These are phyloP conservation scores for Nosema muscidifuracis DNA, from an alignment of 371 early-diverging fungal genomes.

Conservation along the genomic window DNA sequence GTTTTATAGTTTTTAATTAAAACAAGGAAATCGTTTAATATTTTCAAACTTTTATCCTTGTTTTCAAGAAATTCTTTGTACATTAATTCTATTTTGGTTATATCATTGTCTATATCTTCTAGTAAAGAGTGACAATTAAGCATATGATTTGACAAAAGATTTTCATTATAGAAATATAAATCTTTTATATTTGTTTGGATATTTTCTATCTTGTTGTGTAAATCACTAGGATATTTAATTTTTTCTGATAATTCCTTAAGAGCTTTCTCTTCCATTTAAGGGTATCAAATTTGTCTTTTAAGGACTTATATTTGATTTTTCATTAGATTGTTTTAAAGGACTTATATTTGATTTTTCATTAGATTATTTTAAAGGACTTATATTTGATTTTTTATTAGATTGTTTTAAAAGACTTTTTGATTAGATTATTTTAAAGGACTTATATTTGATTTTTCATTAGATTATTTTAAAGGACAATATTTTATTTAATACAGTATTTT, in stretches of 20 bases:
- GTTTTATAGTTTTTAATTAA: conserved; percentile 44
- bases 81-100: conserved; percentile 16
- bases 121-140: conserved; percentile 19
- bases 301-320: neutral
- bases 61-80: conserved; percentile 16
- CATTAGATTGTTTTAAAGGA: no score
- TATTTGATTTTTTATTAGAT: no score
- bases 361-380: no score
- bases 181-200: conserved; percentile 18
- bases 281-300: neutral
- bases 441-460: no score
- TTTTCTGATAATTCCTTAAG: conserved; percentile 40
- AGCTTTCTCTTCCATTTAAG: conserved; percentile 36
- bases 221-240: conserved; percentile 51
- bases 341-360: no score
- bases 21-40: conserved; percentile 31
- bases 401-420: no score
- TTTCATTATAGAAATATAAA: conserved; percentile 19
- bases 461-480: no score
- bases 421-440: no score
- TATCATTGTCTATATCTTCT: conserved; percentile 12
- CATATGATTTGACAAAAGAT: conserved; percentile 11
- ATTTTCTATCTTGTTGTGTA: conserved; percentile 35
- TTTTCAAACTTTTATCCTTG: conserved; percentile 23
- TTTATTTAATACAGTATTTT: no score